A percentile compares a stretch with the other conserved stretches of the same genome.
These are phyloP conservation scores for Microbotryum saponariae DNA, from an alignment of 1,284 basidiomycete species.

Conservation along the genomic window DNA sequence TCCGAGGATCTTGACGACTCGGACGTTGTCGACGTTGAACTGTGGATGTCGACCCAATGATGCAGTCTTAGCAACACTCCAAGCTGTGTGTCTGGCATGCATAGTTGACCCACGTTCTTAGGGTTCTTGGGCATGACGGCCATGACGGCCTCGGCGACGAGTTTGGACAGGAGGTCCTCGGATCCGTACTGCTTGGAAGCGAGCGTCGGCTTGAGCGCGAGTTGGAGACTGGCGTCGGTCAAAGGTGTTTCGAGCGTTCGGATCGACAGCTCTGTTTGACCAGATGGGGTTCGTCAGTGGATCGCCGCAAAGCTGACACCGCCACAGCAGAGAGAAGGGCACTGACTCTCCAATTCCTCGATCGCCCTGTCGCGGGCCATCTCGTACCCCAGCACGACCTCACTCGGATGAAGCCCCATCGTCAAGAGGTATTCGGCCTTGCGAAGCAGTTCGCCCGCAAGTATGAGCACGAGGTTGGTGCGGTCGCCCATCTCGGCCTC, in stretches of 20 bases:
- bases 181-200: conserved; percentile 96
- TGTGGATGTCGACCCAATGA: conserved; percentile 7
- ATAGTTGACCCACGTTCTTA: conserved; percentile 20
- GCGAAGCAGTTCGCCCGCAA: conserved; percentile 92
- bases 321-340: conserved; percentile 45
- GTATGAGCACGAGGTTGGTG: conserved; percentile 90
- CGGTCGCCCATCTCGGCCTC: conserved; percentile 98
- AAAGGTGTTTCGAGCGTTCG: conserved; percentile 64
- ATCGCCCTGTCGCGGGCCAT: conserved; percentile 80
- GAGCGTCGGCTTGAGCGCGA: conserved; percentile 80
- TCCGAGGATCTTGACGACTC: conserved; percentile 98
- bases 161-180: conserved; percentile 70
- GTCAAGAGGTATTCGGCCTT: conserved; percentile 85
- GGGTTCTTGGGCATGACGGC: conserved; percentile 77
- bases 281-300: neutral
- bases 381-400: conserved; percentile 87
- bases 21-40: conserved; percentile 96
- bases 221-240: conserved; percentile 64
- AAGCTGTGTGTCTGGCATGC: conserved; percentile 3
- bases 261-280: conserved; percentile 38
- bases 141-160: conserved; percentile 88
- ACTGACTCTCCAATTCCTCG: conserved; percentile 81
- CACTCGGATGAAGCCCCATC: conserved; percentile 92
- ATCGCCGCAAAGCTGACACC: too few species aligned
- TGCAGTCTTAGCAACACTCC: neutral